Evolutionary conservation across 2,329 filamentous ascomycete species (phyloP), one percentile per base, ranked within the genome.

Genomic region (Leptosphaerulina australis): DNA sequence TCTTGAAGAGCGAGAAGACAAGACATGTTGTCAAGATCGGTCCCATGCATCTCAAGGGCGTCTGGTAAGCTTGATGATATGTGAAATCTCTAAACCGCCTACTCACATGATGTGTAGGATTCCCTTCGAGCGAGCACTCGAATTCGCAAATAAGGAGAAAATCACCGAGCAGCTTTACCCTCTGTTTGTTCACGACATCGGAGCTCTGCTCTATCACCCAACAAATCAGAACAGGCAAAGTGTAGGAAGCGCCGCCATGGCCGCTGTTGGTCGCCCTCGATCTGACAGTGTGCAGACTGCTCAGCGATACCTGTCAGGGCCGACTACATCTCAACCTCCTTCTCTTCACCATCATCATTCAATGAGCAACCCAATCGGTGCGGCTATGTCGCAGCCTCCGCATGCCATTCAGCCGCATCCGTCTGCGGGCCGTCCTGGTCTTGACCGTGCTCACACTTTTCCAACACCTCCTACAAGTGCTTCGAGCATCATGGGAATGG

Each of bases 101-200:
- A 18, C 53, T 65, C 41, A 66, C 46, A 18, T 6, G 6, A 5
- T 8, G 14, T 63, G 14, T 63, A 97, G 92, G 92, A 99, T 99
- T 67, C 94, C 94, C 2, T 97, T 96, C 66, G 94, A 97, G 64
- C 88, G 94, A 60, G 94, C 94, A n/a, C 79, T 99, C 44, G 94
- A 97, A 66, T 97, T 99, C 71, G 94, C 94, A 59, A 99, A 99
- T 79, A 97, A 97, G 81, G 94, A 99, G 76, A 97, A 97, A 78
- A 99, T 97, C 58, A 97, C 94, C 0, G 93, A 97, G 75, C 79
- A 92, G 37, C 78, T 97, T 45, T 99, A 97, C 73, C 94, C 94
- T 43, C 80, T 99, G 38, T 99, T 99, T 72, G 94, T 97, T 29
- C 92, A 97, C 75, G 96, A 97, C 75, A 97, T 97, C 70, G 91